Evolutionary conservation across 768 basidiomycete species (phyloP), one percentile per base, ranked within the genome.

Genomic region (Pleurotus tuber-regium): DNA sequence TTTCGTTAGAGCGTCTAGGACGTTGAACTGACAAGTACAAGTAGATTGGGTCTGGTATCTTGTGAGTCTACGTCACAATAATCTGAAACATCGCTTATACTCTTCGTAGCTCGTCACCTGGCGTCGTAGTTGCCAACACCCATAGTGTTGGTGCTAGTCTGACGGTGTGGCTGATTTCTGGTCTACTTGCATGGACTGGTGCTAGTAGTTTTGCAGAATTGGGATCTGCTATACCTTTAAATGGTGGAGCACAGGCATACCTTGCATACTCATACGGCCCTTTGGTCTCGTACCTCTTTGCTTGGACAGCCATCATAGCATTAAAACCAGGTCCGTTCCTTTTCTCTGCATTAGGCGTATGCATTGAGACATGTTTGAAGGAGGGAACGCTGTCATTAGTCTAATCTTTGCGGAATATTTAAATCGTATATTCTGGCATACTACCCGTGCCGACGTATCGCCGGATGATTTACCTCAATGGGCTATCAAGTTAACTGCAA

Each of bases 121-220:
- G 96, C 2, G 83, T 98, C 23, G 85, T 98, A 2, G 83, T 95
- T 23, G 87, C 91, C 8, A 91, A 95, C 61, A 87, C 89, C 0
- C 78, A 92, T 30, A 92, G 89, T 58, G 89, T 94, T 0, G 96
- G 95, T 9, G 89, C 93, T 9, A 93, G 93, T 71, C 68, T 98
- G 11, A 29, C 77, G 14, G 89, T 97, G 3, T 98, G 96, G 95
- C 56, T 90, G 4, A 71, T 77, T 2, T 86, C 90, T 50, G 96
- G 94, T 4, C 49, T 95, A 19, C 72, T 98, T 8, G 91, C 82
- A 4, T 98, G 95, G 96, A 97, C 96, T 2, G 96, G 96, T 16
- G 93, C 92, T 23, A 93, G 90, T 66, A 93, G 90, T 63, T 97
- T 86, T 64, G 92, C 92, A 7, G 93, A 97, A 66, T 74, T 97